A percentile compares a stretch with the other conserved stretches of the same genome.
Conservation (phyloP, 768 basidiomycete species). For the Suillus clintonianus region DNA sequence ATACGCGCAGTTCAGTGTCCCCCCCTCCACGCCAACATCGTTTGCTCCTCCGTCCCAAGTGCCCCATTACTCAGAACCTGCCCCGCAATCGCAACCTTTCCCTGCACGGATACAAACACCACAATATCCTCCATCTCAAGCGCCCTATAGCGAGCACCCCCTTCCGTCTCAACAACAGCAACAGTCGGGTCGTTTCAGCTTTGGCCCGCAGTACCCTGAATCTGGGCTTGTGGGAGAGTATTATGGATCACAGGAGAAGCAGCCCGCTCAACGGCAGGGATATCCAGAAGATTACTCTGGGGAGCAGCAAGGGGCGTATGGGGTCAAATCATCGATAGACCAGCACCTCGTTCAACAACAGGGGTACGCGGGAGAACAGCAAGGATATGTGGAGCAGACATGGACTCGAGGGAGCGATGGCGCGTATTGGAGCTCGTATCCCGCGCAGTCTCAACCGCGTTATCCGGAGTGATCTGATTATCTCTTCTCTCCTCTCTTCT, state of each 20-base stretch:
- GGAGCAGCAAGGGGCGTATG: not conserved
- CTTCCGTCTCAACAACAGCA: not conserved
- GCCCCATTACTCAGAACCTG: not conserved
- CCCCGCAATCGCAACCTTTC: not conserved
- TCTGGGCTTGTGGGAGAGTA: not conserved
- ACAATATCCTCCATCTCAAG: not conserved
- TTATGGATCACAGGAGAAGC: not conserved
- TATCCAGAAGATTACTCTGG: not conserved
- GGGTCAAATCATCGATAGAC: not conserved
- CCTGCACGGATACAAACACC: not conserved
- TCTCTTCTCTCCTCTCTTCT: not conserved
- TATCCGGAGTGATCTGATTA: not conserved
- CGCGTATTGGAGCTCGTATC: not conserved
- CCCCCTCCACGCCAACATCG: not conserved
- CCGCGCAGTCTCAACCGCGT: not conserved
- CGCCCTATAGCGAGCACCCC: not conserved
- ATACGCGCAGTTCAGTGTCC: not conserved
- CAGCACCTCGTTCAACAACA: not conserved
- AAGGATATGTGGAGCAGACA: not conserved
- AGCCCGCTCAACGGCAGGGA: not conserved
- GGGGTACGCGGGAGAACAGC: not conserved
- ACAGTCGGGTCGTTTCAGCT: not conserved
- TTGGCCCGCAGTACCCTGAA: not conserved
- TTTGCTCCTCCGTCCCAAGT: not conserved
- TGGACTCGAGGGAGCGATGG: not conserved